Evolutionary conservation across 257 asterid genomes (phyloP).

Genomic region (Cynanchum wilfordii): DNA sequence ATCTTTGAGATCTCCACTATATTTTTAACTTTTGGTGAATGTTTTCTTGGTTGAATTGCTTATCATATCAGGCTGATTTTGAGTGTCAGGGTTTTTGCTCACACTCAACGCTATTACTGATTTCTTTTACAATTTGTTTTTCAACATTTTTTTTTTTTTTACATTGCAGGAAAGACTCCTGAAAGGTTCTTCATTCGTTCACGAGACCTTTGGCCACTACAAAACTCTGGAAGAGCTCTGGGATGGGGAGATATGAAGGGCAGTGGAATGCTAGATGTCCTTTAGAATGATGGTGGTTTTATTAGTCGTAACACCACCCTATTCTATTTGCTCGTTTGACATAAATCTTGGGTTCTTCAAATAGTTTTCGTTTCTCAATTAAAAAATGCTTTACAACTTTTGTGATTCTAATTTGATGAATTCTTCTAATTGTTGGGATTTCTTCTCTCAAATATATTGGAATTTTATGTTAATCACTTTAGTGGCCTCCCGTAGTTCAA

Average conservation of each 20-base stretch:
- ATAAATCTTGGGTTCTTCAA: neutral
- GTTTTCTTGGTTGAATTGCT: neutral
- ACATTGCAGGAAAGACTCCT: slow-evolving; percentile 63
- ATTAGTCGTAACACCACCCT: neutral
- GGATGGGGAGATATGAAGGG: slow-evolving; percentile 77
- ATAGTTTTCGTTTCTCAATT: neutral
- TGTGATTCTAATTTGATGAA: neutral
- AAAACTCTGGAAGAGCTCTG: slow-evolving; percentile 71
- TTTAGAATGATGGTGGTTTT: neutral
- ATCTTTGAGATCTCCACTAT: neutral
- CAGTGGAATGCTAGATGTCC: neutral
- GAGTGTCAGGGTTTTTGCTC: neutral
- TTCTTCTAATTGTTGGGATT: neutral
- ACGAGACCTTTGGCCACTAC: slow-evolving; percentile 56
- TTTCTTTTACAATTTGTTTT: too few relatives aligned
- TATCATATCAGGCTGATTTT: neutral
- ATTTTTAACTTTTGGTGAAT: neutral
- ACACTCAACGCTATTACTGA: neutral
- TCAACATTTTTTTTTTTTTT: too few relatives aligned
- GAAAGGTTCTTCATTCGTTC: slow-evolving; percentile 41
- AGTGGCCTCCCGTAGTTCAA: neutral
- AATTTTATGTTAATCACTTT: neutral
- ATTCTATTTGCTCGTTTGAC: neutral
- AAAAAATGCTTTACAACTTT: neutral
- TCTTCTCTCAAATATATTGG: neutral